These are phyloP conservation scores for Crithidia expoeki DNA, from an alignment of 208 protist species.

Conservation along the genomic window DNA sequence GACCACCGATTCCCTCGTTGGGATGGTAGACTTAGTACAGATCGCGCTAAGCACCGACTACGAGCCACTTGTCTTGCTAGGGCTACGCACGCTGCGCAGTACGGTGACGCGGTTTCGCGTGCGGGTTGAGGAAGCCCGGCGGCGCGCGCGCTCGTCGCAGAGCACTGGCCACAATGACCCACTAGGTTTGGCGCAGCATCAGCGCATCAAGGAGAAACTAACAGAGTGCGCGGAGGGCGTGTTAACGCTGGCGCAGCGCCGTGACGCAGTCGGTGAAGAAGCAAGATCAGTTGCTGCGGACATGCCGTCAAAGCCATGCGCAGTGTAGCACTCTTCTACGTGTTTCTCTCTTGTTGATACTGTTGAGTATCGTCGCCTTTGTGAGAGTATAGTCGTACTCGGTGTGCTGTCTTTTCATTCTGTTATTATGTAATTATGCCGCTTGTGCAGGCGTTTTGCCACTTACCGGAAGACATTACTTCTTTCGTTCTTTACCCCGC, in stretches of 20 bases:
- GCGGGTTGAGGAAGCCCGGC: slow-evolving; percentile 50
- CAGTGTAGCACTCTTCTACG: neutral
- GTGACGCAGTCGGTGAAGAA: slow-evolving; percentile 60
- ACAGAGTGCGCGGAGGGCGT: slow-evolving; percentile 40
- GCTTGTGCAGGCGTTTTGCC: too few relatives aligned
- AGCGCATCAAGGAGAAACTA: slow-evolving; percentile 45
- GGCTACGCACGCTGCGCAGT: slow-evolving; percentile 58
- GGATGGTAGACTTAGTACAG: slow-evolving; percentile 59
- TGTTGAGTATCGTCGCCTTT: too few relatives aligned
- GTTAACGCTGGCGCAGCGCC: slow-evolving; percentile 44
- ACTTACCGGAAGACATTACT: too few relatives aligned
- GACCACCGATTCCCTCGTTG: slow-evolving; percentile 46
- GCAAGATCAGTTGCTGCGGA: slow-evolving; percentile 50
- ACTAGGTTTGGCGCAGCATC: slow-evolving; percentile 34
- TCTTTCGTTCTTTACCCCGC: slow-evolving; percentile 2
- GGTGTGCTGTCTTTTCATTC: neutral
- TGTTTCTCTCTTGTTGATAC: neutral
- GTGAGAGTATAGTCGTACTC: too few relatives aligned
- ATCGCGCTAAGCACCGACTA: slow-evolving; percentile 51
- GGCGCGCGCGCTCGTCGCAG: slow-evolving; percentile 44
- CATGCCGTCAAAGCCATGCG: slow-evolving; percentile 36
- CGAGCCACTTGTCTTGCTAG: slow-evolving; percentile 51
- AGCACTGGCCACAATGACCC: slow-evolving; percentile 59
- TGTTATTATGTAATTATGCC: too few relatives aligned
- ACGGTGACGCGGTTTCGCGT: slow-evolving; percentile 71